Evolutionary conservation across 163 green algal species (phyloP), one percentile per base, ranked within the genome.

Genomic region (Chloromonas sp.): DNA sequence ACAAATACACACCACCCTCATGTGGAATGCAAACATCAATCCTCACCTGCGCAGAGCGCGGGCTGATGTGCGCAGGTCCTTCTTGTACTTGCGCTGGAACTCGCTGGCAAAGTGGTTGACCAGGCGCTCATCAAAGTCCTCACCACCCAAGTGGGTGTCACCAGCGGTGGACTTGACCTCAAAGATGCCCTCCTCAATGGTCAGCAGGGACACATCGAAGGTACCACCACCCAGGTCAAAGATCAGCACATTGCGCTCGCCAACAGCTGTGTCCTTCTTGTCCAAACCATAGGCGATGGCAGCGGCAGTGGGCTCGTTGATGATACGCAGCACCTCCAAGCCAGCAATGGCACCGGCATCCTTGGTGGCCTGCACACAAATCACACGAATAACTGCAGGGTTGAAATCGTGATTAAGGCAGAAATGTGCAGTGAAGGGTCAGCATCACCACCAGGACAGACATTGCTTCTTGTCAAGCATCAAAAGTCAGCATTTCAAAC

Each of bases 1-100:
- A 36, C 36, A 36, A 36, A 36, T 36, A 36, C 36, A 36, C 36
- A 36, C 36, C 36, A 36, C 36, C 36, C 36, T 36, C 36, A 36
- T 36, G 36, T 36, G 36, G 36, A 36, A 36, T 36, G 36, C 36
- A 36, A 36, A 36, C 36, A 36, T 36, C 36, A 36, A 36, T 36
- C 36, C 36, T 36, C 36, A 89, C 86, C 97, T 93, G 66, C 97
- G 91, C 80, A 99, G 91, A 8, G 96, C 95, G 60, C 97, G 94
- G 0, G 95, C 89, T 90, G 98, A 99, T 89, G 90, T 93, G 85
- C 88, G 95, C 86, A 99, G 94, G 88, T 99, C 97, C 93, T 99
- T 99, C 89, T 95, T 95, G 92, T 96, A 91, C 95, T 99, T 99
- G 87, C 97, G 91, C 95, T 99, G 98, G 94, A 99, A 98, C 90